A percentile compares a stretch with the other conserved stretches of the same genome.
Evolutionary conservation across 116 monocot species (phyloP).

Genomic region (Trichopus zeylanicus): DNA sequence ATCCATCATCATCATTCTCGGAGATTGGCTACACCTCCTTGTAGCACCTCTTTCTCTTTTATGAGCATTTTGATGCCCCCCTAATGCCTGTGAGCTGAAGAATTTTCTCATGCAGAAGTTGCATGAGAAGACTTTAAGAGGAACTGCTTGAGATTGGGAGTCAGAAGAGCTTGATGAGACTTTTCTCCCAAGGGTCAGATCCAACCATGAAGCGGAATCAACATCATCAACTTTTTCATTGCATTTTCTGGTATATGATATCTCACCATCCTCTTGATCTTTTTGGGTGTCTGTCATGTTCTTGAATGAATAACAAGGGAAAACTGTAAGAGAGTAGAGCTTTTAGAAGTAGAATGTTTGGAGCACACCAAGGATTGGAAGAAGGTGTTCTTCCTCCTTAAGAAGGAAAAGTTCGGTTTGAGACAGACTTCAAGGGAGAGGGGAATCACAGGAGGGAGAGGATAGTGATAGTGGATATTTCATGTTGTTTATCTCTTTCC

Average conservation of each 20-base stretch:
- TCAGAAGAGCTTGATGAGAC: conserved; percentile 16
- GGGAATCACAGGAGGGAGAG: conserved; percentile 7
- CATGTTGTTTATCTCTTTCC: conserved; percentile 18
- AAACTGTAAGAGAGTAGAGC: neutral
- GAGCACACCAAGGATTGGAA: conserved; percentile 8
- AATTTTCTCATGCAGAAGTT: conserved; percentile 78
- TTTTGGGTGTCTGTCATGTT: conserved; percentile 5
- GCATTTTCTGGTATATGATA: neutral
- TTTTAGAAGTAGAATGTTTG: conserved; percentile 3
- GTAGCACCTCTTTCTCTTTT: conserved; percentile 55
- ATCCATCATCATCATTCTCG: conserved; percentile 23
- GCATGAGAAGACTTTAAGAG: conserved; percentile 52
- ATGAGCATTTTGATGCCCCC: conserved; percentile 76
- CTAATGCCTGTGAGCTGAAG: conserved; percentile 68
- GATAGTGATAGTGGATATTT: conserved; percentile 7
- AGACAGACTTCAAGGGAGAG: conserved; percentile 1
- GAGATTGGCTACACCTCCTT: conserved; percentile 27
- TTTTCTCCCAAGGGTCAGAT: conserved; percentile 28
- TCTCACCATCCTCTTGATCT: neutral
- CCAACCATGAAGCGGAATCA: conserved; percentile 31
- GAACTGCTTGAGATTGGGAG: conserved; percentile 4
- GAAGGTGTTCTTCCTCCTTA: conserved; percentile 12
- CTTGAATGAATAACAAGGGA: neutral
- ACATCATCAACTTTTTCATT: neutral
- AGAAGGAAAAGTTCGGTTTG: conserved; percentile 16